Evolutionary conservation across 2,329 filamentous ascomycete genomes (phyloP).

Genomic region (Fusarium anthophilum): DNA sequence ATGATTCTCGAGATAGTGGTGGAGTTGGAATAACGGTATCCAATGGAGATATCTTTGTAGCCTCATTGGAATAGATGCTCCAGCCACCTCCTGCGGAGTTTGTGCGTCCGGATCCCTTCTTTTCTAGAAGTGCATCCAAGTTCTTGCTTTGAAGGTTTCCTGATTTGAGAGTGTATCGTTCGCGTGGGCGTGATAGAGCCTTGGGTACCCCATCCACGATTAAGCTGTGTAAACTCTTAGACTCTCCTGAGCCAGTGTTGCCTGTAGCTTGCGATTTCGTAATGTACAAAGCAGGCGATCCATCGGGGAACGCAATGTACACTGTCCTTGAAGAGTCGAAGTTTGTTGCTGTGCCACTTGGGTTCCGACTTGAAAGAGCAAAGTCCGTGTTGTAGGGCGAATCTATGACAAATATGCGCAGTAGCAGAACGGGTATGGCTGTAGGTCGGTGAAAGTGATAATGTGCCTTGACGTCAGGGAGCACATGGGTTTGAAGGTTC

Average conservation of each 20-base stretch:
- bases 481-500: slow-evolving; percentile 76
- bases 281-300: slow-evolving; percentile 78
- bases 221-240: slow-evolving; percentile 72
- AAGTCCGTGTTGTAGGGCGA: slow-evolving; percentile 78
- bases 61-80: slow-evolving; percentile 78
- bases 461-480: slow-evolving; percentile 84
- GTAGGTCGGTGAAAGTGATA: slow-evolving; percentile 81
- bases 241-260: slow-evolving; percentile 58
- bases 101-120: slow-evolving; percentile 73
- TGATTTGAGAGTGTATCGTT: slow-evolving; percentile 74
- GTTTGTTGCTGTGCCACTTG: slow-evolving; percentile 51
- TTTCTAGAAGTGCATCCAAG: slow-evolving; percentile 73
- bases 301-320: slow-evolving; percentile 84
- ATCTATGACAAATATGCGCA: slow-evolving; percentile 83
- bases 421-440: slow-evolving; percentile 72
- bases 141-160: slow-evolving; percentile 78
- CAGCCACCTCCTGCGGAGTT: slow-evolving; percentile 82
- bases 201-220: slow-evolving; percentile 84
- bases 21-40: slow-evolving; percentile 60
- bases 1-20: slow-evolving; percentile 52
- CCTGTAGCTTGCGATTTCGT: slow-evolving; percentile 60
- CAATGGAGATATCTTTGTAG: slow-evolving; percentile 62
- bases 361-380: slow-evolving; percentile 50
- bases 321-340: slow-evolving; percentile 76
- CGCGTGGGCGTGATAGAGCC: slow-evolving; percentile 78